Evolutionary conservation across 805 yeast species (phyloP).

Genomic region (Sugiyamaella valdiviana): DNA sequence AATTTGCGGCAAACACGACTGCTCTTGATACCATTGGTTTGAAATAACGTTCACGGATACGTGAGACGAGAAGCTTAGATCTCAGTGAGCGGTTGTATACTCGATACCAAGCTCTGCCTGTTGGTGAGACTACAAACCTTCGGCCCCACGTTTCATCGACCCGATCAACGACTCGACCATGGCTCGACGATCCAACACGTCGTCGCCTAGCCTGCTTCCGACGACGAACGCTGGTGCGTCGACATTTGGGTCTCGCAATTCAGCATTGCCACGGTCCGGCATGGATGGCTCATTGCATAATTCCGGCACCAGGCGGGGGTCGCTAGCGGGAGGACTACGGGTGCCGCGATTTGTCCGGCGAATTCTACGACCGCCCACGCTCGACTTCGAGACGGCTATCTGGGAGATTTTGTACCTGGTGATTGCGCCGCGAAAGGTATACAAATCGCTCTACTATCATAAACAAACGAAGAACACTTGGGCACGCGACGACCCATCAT

Average conservation of each 20-base stretch:
- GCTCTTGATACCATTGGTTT: too few relatives aligned
- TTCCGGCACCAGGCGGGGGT: neutral
- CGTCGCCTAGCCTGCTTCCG: slow-evolving; percentile 3
- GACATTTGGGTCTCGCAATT: neutral
- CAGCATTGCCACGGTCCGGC: neutral
- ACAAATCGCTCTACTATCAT: slow-evolving; percentile 73
- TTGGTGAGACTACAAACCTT: too few relatives aligned
- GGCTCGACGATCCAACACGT: slow-evolving; percentile 4
- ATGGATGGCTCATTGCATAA: neutral
- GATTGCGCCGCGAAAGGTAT: slow-evolving; percentile 73
- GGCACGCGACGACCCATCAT: slow-evolving; percentile 91
- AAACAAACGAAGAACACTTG: slow-evolving; percentile 72
- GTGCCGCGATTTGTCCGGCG: slow-evolving; percentile 33
- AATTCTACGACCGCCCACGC: slow-evolving; percentile 64
- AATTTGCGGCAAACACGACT: too few relatives aligned
- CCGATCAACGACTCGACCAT: too few relatives aligned
- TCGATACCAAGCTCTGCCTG: too few relatives aligned
- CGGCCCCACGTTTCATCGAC: too few relatives aligned
- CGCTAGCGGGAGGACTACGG: slow-evolving; percentile 8
- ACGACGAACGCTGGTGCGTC: neutral
- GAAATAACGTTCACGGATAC: too few relatives aligned
- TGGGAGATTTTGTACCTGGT: slow-evolving; percentile 83
- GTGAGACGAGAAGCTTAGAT: too few relatives aligned
- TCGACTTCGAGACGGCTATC: slow-evolving; percentile 86
- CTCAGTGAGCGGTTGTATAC: too few relatives aligned